Evolutionary conservation across 2,329 filamentous ascomycete genomes (phyloP).

Genomic region (Colletotrichum tabaci): DNA sequence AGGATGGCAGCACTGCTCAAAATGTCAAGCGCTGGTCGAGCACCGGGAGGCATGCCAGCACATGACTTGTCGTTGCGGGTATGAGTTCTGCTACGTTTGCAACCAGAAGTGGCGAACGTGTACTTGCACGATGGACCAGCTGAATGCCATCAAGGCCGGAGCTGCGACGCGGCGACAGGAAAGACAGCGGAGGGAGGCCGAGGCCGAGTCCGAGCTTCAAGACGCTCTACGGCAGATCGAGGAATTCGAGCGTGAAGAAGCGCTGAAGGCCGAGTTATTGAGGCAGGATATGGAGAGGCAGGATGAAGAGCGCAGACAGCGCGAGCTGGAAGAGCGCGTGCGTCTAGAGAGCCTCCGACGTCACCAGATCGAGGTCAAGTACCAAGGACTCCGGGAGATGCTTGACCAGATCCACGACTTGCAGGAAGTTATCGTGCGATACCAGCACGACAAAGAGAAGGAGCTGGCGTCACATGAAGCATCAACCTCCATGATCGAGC

Average conservation of each 20-base stretch:
- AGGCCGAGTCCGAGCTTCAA: slow-evolving; percentile 52
- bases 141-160: slow-evolving; percentile 56
- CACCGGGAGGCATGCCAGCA: slow-evolving; percentile 86
- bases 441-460: slow-evolving; percentile 56
- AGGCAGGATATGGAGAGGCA: slow-evolving; percentile 55
- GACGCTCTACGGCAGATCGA: slow-evolving; percentile 59
- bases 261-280: slow-evolving; percentile 56
- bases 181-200: slow-evolving; percentile 52
- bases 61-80: slow-evolving; percentile 87
- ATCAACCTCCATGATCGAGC: slow-evolving; percentile 47
- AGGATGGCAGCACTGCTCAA: slow-evolving; percentile 82
- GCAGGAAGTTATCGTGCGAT: slow-evolving; percentile 57
- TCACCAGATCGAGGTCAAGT: slow-evolving; percentile 56
- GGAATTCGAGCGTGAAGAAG: slow-evolving; percentile 64
- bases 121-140: slow-evolving; percentile 68
- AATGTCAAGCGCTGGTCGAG: slow-evolving; percentile 81
- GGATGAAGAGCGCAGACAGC: slow-evolving; percentile 55
- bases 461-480: slow-evolving; percentile 46
- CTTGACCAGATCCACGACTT: slow-evolving; percentile 59
- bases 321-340: slow-evolving; percentile 56
- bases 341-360: slow-evolving; percentile 59
- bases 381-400: slow-evolving; percentile 52
- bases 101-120: slow-evolving; percentile 81
- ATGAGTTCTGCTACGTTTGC: slow-evolving; percentile 89
- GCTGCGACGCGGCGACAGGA: slow-evolving; percentile 54